Base-by-base conservation (phyloP, 305 asterid genomes). In the Nicotiana rustica region DNA sequence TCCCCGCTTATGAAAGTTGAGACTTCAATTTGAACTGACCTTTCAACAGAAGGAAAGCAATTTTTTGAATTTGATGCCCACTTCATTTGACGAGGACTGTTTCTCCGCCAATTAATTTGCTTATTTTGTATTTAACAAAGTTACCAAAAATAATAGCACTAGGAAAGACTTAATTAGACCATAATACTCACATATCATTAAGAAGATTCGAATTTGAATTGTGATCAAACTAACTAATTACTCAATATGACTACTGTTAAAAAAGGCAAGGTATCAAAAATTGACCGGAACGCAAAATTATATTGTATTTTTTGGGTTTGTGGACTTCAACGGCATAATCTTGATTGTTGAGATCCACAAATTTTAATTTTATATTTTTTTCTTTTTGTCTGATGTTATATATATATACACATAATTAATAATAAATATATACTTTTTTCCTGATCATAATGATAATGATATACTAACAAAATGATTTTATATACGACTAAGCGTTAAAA, bases 11-110 rank as follows among this genome's bases (percentile, higher is more conserved):
- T 21, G 21, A 47, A 73, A 73, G 79, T 73, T 41, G 78, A 41
- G 59, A 70, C 78, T 71, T 71, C 61, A 71, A 52, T 90, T 81
- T 89, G 88, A 86, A 85, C 85, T 56, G 89, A 90, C 89, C 78
- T 82, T 83, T 62, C 90, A 86, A 86, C 87, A 47, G 79, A 33
- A 83, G 71, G 56, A 75, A 14, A 78, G 75, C 38, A 31, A 83
- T 69, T 78, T 8, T 84, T 81, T 59, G 65, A 78, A 73, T 70
- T 85, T 86, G 88, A 85, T 79, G 89, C 81, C 83, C 55, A 69
- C 84, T 68, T 85, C 89, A 59, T 79, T 76, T 82, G 64, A 73
- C 31, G 47, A 67, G 17, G 85, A 85, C 85, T 55, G 12, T 52
- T 79, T 35, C 75, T 49, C 78, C 64, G 60, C 56, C 47, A 15